Base-by-base conservation (phyloP, 1,284 basidiomycete species). In the Cutaneotrichosporon cavernicola region DNA sequence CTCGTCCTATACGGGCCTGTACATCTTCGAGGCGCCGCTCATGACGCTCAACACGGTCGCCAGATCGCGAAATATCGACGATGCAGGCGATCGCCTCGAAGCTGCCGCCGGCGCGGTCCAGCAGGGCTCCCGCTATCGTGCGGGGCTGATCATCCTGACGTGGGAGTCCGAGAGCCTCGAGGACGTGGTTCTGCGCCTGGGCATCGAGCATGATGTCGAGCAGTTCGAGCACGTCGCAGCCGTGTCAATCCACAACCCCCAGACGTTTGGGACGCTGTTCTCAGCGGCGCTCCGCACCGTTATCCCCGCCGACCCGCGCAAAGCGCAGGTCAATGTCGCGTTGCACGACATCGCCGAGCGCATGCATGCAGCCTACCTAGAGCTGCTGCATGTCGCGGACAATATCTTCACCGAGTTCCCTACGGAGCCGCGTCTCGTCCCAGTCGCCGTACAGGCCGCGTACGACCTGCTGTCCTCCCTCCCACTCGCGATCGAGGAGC, bases 121-220 rank as follows among this genome's bases (percentile, higher is more conserved):
- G 38, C 58, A 65, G n/a, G 57, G 64, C 0, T 68, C 71, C 32
- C 65, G 69, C 21, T 77, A 73, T 60, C 47, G 34, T 0, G 63
- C 73, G 2, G 62, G 68, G 2, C 63, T 79, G 59, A 50, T 79
- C 21, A 53, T 79, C 22, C n/a, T 79, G 5, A 73, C 72, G 1
- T 77, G 75, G 76, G 70, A 74, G 43, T 67, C 71, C n/a, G 76
- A 77, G 61, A 65, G 66, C 6, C 59, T 75, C 0, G 72, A 74
- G 5, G 72, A 74, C 6, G 53, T 79, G 5, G 60, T 66, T 6
- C 63, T 66, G 5, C 60, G 75, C 58, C 65, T 78, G 1, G 68
- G 68, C 2, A 73, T 78, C 26, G 60, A 56, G 16, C 56, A 61
- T 5, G 65, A 69, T 51, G 2, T 76, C 9, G 56, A 58, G 4